phyloP scores from a whole-genome alignment of 495 filamentous ascomycete genomes.

The Podospora pseudocomata region DNA sequence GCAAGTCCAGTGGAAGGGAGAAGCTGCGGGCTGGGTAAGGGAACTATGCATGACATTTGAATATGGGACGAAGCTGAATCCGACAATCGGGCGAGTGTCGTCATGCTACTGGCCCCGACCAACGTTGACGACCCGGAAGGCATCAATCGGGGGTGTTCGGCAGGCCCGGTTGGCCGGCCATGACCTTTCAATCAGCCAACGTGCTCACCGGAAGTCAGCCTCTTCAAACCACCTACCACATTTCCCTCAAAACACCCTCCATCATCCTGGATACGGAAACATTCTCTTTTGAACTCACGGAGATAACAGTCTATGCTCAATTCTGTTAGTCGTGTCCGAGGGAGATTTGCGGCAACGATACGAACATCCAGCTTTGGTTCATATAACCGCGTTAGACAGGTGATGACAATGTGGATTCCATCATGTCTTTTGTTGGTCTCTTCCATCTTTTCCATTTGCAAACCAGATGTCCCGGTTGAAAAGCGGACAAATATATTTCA shows the following conservation, averaged over 20 bases:
- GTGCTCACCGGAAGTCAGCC: neutral
- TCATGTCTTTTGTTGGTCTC: too few species aligned
- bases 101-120: neutral
- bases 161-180: neutral
- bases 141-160: neutral
- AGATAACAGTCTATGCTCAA: neutral
- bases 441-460: too few species aligned
- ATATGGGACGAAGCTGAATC: neutral
- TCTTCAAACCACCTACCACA: neutral
- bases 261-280: neutral
- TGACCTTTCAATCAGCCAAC: neutral
- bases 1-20: neutral
- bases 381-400: too few species aligned
- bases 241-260: neutral
- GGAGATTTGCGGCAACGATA: neutral
- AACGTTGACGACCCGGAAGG: neutral
- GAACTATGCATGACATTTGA: neutral
- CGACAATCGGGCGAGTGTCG: neutral
- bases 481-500: too few species aligned
- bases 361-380: neutral
- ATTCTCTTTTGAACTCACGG: neutral
- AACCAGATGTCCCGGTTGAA: too few species aligned
- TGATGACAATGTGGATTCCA: too few species aligned
- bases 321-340: neutral
- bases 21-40: neutral